Conservation (phyloP, 495 filamentous ascomycete species). For the Parachaetomium inaequale region DNA sequence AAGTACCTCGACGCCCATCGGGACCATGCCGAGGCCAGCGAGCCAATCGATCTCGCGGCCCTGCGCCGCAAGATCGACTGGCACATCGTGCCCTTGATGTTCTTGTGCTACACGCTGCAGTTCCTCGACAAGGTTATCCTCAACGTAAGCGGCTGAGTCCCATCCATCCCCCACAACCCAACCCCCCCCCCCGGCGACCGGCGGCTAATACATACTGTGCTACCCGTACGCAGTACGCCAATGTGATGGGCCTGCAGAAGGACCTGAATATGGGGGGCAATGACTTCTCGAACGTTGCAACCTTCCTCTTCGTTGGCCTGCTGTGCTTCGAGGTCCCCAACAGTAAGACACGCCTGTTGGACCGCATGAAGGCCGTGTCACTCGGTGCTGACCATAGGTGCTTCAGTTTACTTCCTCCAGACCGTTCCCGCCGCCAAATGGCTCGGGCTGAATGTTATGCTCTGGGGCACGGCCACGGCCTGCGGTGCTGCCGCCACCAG, state of each 20-base stretch:
- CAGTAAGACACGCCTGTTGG: constrained; percentile 16
- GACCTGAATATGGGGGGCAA: constrained; percentile 37
- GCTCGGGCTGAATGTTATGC: constrained; percentile 51
- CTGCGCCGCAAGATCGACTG: constrained; percentile 39
- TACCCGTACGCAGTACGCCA: constrained; percentile 30
- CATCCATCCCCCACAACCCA: not conserved
- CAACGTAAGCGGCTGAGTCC: constrained; percentile 36
- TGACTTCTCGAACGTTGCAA: constrained; percentile 37
- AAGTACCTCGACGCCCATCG: constrained; percentile 35
- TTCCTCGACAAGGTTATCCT: constrained; percentile 65
- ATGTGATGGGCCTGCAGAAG: constrained; percentile 35
- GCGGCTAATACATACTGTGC: constrained; percentile 8
- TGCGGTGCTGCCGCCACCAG: constrained; percentile 35
- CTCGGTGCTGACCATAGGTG: not conserved
- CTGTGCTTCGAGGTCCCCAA: constrained; percentile 37
- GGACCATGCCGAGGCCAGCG: constrained; percentile 17
- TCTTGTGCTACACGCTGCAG: constrained; percentile 59
- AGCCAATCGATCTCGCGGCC: constrained; percentile 22
- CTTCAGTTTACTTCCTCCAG: constrained; percentile 44
- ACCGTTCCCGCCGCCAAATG: constrained; percentile 54
- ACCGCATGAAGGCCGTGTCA: not conserved
- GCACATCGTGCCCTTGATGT: constrained; percentile 51
- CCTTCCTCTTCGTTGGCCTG: constrained; percentile 36
- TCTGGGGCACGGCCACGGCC: constrained; percentile 47
- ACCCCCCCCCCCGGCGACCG: not conserved